A percentile compares a stretch with the other conserved stretches of the same genome.
Conservation (phyloP, 2,329 filamentous ascomycete genomes). For the Colletotrichum ledebouriae region DNA sequence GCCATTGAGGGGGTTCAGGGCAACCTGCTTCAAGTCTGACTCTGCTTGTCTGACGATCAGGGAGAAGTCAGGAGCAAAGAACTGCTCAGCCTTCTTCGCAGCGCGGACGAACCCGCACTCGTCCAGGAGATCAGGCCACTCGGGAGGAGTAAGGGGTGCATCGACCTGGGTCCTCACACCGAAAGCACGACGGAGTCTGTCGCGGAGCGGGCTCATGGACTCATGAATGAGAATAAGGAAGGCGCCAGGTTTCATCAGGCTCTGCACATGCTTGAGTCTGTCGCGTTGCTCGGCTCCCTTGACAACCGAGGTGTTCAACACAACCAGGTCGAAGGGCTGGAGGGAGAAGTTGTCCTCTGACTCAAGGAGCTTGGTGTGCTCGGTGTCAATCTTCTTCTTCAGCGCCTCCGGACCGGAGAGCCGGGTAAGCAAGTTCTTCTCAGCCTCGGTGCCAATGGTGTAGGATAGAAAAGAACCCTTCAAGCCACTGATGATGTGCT, state of each 20-base stretch:
- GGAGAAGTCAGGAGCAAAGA: constrained; percentile 50
- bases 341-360: constrained; percentile 48
- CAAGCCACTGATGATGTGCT: constrained; percentile 56
- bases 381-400: constrained; percentile 40
- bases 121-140: constrained; percentile 53
- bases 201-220: constrained; percentile 43
- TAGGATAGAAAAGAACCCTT: constrained; percentile 52
- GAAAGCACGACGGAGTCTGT: constrained; percentile 42
- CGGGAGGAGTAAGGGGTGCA: constrained; percentile 46
- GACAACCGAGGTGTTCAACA: constrained; percentile 50
- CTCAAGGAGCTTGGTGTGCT: constrained; percentile 49
- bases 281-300: constrained; percentile 47
- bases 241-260: constrained; percentile 51
- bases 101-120: constrained; percentile 51
- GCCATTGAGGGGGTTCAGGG: constrained; percentile 40
- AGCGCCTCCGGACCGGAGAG: constrained; percentile 46
- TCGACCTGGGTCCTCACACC: neutral
- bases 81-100: constrained; percentile 51
- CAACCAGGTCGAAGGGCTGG: constrained; percentile 47
- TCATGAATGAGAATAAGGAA: constrained; percentile 48
- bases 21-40: constrained; percentile 44
- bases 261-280: constrained; percentile 46
- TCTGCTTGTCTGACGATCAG: constrained; percentile 55
- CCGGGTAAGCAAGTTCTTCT: constrained; percentile 44
- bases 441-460: constrained; percentile 49